Conservation (phyloP, 2,329 filamentous ascomycete genomes). For the Neonectria hederae region DNA sequence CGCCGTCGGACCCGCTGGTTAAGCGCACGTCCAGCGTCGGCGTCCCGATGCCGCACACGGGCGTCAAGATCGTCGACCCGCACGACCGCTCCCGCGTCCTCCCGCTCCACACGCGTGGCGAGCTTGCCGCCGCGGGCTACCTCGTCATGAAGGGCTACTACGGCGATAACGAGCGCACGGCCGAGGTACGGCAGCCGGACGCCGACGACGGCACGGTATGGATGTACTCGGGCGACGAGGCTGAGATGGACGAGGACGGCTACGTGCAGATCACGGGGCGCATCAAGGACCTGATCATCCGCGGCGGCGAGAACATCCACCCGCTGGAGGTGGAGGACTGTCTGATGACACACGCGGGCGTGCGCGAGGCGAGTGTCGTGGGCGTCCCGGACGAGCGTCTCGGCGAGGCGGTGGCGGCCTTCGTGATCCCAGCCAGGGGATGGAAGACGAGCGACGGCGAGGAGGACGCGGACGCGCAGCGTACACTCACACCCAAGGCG, state of each 20-base stretch:
- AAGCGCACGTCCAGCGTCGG: slow-evolving; percentile 83
- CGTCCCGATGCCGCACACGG: slow-evolving; percentile 82
- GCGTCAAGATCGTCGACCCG: slow-evolving; percentile 78
- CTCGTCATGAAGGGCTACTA: slow-evolving; percentile 93
- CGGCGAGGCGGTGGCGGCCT: slow-evolving; percentile 88
- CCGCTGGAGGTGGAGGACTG: slow-evolving; percentile 93
- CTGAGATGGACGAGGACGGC: slow-evolving; percentile 81
- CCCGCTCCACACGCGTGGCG: slow-evolving; percentile 74
- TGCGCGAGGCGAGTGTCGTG: slow-evolving; percentile 83
- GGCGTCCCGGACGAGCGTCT: slow-evolving; percentile 84
- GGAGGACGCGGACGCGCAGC: slow-evolving; percentile 36
- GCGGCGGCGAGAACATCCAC: slow-evolving; percentile 95
- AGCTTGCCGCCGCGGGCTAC: slow-evolving; percentile 86
- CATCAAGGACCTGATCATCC: slow-evolving; percentile 95
- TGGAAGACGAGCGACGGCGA: slow-evolving; percentile 39
- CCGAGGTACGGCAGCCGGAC: slow-evolving; percentile 67
- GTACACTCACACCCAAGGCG: slow-evolving; percentile 62
- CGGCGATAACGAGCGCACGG: slow-evolving; percentile 75
- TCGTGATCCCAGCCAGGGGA: slow-evolving; percentile 67
- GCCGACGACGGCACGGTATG: slow-evolving; percentile 67
- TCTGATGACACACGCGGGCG: slow-evolving; percentile 74
- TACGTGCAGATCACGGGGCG: slow-evolving; percentile 90
- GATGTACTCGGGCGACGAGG: slow-evolving; percentile 96
- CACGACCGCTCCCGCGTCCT: slow-evolving; percentile 67
- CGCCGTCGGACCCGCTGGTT: slow-evolving; percentile 76